Base-by-base conservation (phyloP, 1,284 basidiomycete genomes). In the Tilletia horrida region DNA sequence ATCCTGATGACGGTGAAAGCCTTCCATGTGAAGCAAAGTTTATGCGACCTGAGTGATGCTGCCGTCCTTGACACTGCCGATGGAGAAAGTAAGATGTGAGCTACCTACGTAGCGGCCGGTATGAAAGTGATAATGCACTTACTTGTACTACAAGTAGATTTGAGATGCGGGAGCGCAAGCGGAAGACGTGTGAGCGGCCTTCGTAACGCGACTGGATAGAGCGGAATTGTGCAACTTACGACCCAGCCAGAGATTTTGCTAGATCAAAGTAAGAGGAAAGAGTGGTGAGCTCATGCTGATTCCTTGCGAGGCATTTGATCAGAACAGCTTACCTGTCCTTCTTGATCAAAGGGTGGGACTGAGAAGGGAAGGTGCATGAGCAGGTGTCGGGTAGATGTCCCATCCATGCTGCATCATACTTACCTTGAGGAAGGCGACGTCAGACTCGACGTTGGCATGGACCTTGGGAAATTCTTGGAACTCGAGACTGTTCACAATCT, bases 381-480 rank as follows among this genome's bases (percentile, higher is more conserved):
- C 35, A 11, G 11, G 11, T 11, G 11, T 6, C 35, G 6, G 4
- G 11, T 40, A 6, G 35, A 40, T 16, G n/a, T 40, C 11, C 11
- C 35, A 40, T 6, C 35, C 35, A 40, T 40, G 6, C n/a, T n/a
- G n/a, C n/a, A n/a, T 40, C 35, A 40, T 4, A 11, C 35, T 40
- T 4, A 40, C 35, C 35, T 63, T 63, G 16, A 67, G 63, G 66
- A 64, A 67, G 25, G 62, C 31, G 27, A 67, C 66, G 57, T 67
- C 66, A 16, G 44, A 40, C 35, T 57, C 44, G 1, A 67, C 66
- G 23, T 65, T 65, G 25, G 25, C 48, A 6, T 67, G 52, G 8
- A 67, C 43, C 48, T 67, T 52, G 35, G 61, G 63, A 25, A 67
- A 68, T 16, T 57, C 64, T 16, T 67, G 64, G 31, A 68, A 68